These are phyloP conservation scores for Paramyrothecium sp. DNA, from an alignment of 2,329 filamentous ascomycete species.

Conservation along the genomic window DNA sequence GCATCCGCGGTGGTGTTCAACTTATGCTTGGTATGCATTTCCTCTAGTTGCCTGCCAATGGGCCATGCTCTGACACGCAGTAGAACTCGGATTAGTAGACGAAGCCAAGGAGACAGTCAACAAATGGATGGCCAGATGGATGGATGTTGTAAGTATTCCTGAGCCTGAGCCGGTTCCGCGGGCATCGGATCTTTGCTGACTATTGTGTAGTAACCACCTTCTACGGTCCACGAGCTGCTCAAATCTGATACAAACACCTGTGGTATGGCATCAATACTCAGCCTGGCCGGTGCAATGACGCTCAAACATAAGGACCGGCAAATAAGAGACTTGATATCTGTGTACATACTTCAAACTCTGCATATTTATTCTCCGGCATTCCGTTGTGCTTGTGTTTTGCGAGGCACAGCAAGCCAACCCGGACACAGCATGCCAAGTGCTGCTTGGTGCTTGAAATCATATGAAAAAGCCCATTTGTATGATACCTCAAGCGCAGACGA, in stretches of 20 bases:
- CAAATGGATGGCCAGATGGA: slow-evolving; percentile 5
- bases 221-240: background rate
- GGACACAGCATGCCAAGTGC: too few relatives aligned
- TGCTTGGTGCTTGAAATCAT: too few relatives aligned
- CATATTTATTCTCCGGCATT: too few relatives aligned
- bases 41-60: background rate
- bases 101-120: background rate
- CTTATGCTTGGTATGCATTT: slow-evolving; percentile 47
- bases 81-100: slow-evolving; percentile 15
- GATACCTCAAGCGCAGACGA: too few relatives aligned
- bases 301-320: too few relatives aligned
- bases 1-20: slow-evolving; percentile 63
- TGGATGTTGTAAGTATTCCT: slow-evolving; percentile 1
- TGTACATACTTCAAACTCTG: too few relatives aligned
- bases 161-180: too few relatives aligned
- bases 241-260: background rate
- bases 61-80: background rate
- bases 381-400: too few relatives aligned
- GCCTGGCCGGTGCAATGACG: too few relatives aligned
- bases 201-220: background rate
- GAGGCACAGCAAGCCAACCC: too few relatives aligned
- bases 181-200: background rate
- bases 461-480: too few relatives aligned
- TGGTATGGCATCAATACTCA: background rate
- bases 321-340: too few relatives aligned